phyloP scores from a whole-genome alignment of 2,329 filamentous ascomycete species.

The Sporothrix curviconia region DNA sequence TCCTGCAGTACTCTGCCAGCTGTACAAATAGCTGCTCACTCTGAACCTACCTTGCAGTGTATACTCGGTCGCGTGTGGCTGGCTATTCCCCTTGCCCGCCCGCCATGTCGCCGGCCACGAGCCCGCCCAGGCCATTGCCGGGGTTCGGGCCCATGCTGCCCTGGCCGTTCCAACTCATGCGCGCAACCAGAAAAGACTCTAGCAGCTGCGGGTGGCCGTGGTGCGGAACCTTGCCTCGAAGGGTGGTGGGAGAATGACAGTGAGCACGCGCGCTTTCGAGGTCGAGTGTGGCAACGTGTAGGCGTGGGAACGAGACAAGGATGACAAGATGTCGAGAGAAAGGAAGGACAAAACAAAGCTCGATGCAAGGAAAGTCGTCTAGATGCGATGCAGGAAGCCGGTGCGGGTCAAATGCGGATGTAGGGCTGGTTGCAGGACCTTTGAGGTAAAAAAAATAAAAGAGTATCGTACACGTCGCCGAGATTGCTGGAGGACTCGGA shows the following conservation, averaged over 20 bases:
- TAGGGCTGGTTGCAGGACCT: too few relatives aligned
- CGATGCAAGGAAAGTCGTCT: neutral
- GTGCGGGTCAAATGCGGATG: too few relatives aligned
- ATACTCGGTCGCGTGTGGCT: conserved; percentile 55
- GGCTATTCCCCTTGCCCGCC: conserved; percentile 39
- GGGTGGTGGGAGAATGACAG: neutral
- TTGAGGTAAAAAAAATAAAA: too few relatives aligned
- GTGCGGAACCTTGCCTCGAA: neutral
- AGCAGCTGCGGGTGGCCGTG: neutral
- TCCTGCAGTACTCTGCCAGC: too few relatives aligned
- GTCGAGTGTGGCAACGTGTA: too few relatives aligned
- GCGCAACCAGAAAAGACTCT: neutral
- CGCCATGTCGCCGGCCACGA: conserved; percentile 39
- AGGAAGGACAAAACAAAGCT: too few relatives aligned
- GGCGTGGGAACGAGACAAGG: too few relatives aligned
- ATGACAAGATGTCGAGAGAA: too few relatives aligned
- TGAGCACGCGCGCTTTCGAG: neutral
- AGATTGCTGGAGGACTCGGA: too few relatives aligned
- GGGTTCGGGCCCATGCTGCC: conserved; percentile 35
- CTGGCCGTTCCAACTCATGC: conserved; percentile 20
- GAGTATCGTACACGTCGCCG: too few relatives aligned
- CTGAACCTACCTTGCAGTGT: conserved; percentile 51
- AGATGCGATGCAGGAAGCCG: neutral
- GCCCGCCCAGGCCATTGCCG: conserved; percentile 31
- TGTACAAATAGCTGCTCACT: too few relatives aligned